Conservation (phyloP, 1,284 basidiomycete genomes). For the Rhodotorula sp. region DNA sequence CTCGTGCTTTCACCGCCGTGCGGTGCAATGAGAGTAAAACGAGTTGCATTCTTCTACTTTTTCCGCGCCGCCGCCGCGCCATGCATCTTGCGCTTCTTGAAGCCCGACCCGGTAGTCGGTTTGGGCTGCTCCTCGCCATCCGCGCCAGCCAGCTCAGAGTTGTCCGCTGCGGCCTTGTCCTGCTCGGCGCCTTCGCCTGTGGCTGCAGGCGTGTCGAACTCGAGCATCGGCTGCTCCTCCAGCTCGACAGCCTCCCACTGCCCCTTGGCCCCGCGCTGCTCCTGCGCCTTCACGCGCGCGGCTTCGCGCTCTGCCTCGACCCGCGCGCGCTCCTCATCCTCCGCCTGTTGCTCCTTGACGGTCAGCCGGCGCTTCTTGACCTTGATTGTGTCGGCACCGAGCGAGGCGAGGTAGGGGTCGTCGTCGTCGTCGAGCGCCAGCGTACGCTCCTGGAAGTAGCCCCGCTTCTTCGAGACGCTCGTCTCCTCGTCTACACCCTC, state of each 20-base stretch:
- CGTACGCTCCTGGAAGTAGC: conserved; percentile 31
- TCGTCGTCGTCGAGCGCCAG: conserved; percentile 25
- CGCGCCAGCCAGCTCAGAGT: background rate
- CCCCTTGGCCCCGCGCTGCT: background rate
- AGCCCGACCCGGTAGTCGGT: conserved; percentile 8
- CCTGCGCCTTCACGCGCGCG: background rate
- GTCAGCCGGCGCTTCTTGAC: conserved; percentile 38
- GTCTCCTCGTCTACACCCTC: background rate
- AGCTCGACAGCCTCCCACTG: background rate
- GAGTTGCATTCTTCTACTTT: conserved; percentile 6
- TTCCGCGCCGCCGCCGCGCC: conserved; percentile 15
- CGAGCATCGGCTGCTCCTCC: background rate
- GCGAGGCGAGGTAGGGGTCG: conserved; percentile 11
- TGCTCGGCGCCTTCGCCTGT: background rate
- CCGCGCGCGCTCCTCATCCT: background rate
- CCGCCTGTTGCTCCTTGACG: conserved; percentile 34
- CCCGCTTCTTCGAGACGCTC: conserved; percentile 4
- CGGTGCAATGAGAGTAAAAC: no score
- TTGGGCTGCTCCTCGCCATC: conserved; percentile 5
- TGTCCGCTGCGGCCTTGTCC: background rate
- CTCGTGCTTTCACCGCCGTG: no score
- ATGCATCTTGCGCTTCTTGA: conserved; percentile 44
- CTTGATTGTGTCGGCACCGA: conserved; percentile 14
- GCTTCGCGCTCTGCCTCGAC: conserved; percentile 11
- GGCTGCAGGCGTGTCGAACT: background rate